Conservation (phyloP, 2,329 filamentous ascomycete genomes). For the Phyllosticta capitalensis region DNA sequence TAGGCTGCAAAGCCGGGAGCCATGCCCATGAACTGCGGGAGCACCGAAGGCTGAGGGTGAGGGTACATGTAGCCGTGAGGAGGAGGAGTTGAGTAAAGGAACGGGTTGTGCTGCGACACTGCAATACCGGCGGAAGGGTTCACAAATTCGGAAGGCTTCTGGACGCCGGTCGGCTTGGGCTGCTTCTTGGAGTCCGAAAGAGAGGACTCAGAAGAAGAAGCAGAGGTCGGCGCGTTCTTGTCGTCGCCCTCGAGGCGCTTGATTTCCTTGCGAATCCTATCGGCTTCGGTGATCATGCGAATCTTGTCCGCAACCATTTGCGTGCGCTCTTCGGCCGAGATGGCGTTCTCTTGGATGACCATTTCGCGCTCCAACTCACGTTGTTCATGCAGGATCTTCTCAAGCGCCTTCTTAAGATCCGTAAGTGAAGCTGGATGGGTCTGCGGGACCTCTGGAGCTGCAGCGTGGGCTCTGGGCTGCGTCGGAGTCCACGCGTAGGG, state of each 20-base stretch:
- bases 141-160: slow-evolving; percentile 1
- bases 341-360: slow-evolving; percentile 1
- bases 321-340: slow-evolving; percentile 19
- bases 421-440: slow-evolving; percentile 16
- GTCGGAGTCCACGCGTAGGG: background rate
- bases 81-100: background rate
- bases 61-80: background rate
- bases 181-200: background rate
- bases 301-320: slow-evolving; percentile 28
- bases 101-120: background rate
- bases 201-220: background rate
- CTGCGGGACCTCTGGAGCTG: background rate
- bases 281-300: slow-evolving; percentile 26
- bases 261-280: slow-evolving; percentile 27
- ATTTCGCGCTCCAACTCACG: slow-evolving; percentile 21
- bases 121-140: background rate
- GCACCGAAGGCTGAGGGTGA: background rate
- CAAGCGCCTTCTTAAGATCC: slow-evolving; percentile 23
- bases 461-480: background rate
- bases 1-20: background rate
- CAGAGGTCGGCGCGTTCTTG: background rate
- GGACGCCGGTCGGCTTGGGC: background rate
- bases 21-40: background rate
- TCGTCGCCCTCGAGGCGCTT: slow-evolving; percentile 14
- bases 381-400: slow-evolving; percentile 28